phyloP scores from a whole-genome alignment of 148 eudicot genomes.

The Chenopodium album region DNA sequence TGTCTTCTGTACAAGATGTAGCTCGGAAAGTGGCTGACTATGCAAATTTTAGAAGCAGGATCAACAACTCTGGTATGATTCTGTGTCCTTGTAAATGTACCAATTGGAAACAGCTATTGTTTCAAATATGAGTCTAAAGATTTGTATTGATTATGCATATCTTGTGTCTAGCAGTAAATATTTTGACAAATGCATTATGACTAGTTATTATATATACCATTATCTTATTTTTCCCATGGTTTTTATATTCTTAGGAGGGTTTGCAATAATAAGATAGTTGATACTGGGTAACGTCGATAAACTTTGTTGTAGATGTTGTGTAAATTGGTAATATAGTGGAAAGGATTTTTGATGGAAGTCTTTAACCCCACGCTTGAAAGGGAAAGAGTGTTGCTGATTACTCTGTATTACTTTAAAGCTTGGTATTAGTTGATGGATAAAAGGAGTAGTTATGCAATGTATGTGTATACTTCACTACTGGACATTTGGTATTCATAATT shows the following conservation, averaged over 20 bases:
- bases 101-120: neutral
- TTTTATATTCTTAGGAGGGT: neutral
- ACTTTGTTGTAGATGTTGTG: neutral
- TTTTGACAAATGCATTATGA: neutral
- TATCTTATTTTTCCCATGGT: neutral
- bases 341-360: neutral
- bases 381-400: neutral
- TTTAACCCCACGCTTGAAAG: neutral
- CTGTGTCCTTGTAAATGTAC: neutral
- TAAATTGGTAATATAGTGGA: neutral
- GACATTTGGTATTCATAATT: neutral
- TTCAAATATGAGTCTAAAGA: neutral
- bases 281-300: neutral
- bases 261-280: neutral
- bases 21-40: slow-evolving; percentile 86
- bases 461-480: neutral
- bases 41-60: slow-evolving; percentile 58
- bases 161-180: neutral
- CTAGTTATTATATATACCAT: neutral
- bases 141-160: neutral
- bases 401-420: neutral
- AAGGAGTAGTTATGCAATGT: neutral
- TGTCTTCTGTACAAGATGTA: slow-evolving; percentile 84
- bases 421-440: neutral
- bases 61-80: slow-evolving; percentile 50